phyloP scores from a whole-genome alignment of 1,139 yeast genomes.

The Lodderomyces margitis region DNA sequence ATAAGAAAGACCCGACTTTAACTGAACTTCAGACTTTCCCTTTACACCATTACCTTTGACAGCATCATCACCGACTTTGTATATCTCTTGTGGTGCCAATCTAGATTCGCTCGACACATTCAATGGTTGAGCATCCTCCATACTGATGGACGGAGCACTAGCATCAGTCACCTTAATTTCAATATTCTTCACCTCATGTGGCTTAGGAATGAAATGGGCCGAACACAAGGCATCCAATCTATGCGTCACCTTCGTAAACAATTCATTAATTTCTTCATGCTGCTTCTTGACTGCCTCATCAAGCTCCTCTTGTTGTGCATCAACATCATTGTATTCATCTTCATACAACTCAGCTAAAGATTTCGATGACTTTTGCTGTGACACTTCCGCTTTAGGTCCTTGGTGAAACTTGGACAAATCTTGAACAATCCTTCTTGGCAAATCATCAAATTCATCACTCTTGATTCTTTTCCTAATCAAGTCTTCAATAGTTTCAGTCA shows the following conservation, averaged over 20 bases:
- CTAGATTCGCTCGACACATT: slow-evolving; percentile 72
- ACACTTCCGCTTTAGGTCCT: slow-evolving; percentile 58
- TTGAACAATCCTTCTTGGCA: slow-evolving; percentile 67
- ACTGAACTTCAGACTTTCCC: slow-evolving; percentile 56
- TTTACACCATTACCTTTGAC: slow-evolving; percentile 42
- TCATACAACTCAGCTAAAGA: slow-evolving; percentile 92
- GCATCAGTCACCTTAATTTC: slow-evolving; percentile 66
- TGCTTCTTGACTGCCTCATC: slow-evolving; percentile 66
- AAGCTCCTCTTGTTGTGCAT: slow-evolving; percentile 39
- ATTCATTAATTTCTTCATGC: slow-evolving; percentile 72
- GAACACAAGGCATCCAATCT: slow-evolving; percentile 86
- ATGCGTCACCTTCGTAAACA: slow-evolving; percentile 63
- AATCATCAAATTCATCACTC: slow-evolving; percentile 76
- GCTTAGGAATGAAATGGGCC: slow-evolving; percentile 91
- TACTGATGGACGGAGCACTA: slow-evolving; percentile 66
- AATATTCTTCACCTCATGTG: slow-evolving; percentile 67
- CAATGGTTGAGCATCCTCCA: slow-evolving; percentile 97
- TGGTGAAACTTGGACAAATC: slow-evolving; percentile 60
- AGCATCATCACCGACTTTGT: slow-evolving; percentile 53
- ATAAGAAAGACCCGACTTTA: slow-evolving; percentile 79
- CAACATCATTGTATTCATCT: slow-evolving; percentile 64
- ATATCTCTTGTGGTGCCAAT: slow-evolving; percentile 96
- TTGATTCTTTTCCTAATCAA: slow-evolving; percentile 79
- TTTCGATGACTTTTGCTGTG: slow-evolving; percentile 81
- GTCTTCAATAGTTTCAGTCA: slow-evolving; percentile 84